Evolutionary conservation across 192 early-diverging fungal species (phyloP).

Genomic region (Backusella liffmaniae): DNA sequence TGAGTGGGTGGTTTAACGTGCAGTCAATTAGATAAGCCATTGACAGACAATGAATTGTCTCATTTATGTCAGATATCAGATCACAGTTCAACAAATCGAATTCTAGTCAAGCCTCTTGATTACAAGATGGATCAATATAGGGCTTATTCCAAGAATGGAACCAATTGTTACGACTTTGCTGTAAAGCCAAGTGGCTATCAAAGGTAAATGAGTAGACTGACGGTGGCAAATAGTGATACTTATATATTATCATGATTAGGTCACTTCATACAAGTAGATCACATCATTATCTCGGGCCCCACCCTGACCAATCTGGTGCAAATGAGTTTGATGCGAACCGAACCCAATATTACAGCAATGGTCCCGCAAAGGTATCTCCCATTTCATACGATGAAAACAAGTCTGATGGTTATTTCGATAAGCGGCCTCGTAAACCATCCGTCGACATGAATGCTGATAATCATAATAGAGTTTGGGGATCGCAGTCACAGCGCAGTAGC

Average conservation of each 20-base stretch:
- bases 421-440: slow-evolving; percentile 1
- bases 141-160: slow-evolving; percentile 5
- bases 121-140: background rate
- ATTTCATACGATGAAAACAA: slow-evolving; percentile 1
- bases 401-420: slow-evolving; percentile 8
- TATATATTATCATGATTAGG: background rate
- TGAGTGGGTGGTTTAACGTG: background rate
- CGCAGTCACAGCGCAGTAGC: slow-evolving; percentile 9
- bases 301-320: background rate
- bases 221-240: background rate
- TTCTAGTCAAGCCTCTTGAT: slow-evolving; percentile 14
- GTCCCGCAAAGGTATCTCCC: background rate
- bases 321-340: background rate
- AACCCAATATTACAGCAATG: background rate
- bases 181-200: slow-evolving; percentile 1
- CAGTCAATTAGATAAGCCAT: background rate
- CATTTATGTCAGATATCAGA: slow-evolving; percentile 24
- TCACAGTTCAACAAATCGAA: slow-evolving; percentile 12
- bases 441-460: background rate
- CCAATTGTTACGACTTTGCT: slow-evolving; percentile 13
- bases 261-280: slow-evolving; percentile 2
- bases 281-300: background rate
- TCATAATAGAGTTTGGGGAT: background rate
- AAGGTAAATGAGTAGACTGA: background rate
- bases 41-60: slow-evolving; percentile 13